Base-by-base conservation (phyloP, 805 yeast genomes). In the Priceomyces fermenticarens region DNA sequence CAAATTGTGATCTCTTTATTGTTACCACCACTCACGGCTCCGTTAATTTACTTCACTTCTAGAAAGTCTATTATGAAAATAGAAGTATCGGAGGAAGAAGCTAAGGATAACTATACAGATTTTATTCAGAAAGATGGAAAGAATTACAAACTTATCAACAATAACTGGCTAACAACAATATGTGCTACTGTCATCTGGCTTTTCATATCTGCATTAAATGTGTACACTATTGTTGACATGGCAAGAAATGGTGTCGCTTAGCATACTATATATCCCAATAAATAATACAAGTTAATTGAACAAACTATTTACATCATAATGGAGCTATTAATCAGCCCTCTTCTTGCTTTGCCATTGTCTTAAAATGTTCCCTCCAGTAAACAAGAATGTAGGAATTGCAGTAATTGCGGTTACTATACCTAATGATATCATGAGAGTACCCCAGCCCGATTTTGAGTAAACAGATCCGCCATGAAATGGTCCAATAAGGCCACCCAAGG, bases 1-100 rank as follows among this genome's bases (percentile, higher is more conserved):
- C 97, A 89, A 63, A 93, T 89, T 13, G 81, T 87, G 1, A 70
- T 89, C 37, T 87, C 96, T 2, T 74, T 90, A 39, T 72, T 90
- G 35, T 71, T 89, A 43, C 97, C 97, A 8, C 83, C 89, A 48
- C 72, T 88, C 33, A 79, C 90, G 7, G 91, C 95, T 1, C 97
- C 97, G 4, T 68, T 89, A 55, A 78, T 89, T 36, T 89, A 81
- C 55, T 85, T 89, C 60, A 90, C 97, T 1, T 78, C 87, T 38
- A 74, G 71, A 39, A 81, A 78, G 52, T 59, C 74, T 10, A 75
- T 84, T 36, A 89, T 90, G 97, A 70, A 63, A 36, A 78, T 81
- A 4, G 72, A 74, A 41, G 55, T 72, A 2, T 51, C 55, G 0
- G 45, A 45, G 10, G 48, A 48, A 8, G n/a, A 31, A 20, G 36